phyloP scores from a whole-genome alignment of 2,329 filamentous ascomycete species.

The Ascochyta fabae region DNA sequence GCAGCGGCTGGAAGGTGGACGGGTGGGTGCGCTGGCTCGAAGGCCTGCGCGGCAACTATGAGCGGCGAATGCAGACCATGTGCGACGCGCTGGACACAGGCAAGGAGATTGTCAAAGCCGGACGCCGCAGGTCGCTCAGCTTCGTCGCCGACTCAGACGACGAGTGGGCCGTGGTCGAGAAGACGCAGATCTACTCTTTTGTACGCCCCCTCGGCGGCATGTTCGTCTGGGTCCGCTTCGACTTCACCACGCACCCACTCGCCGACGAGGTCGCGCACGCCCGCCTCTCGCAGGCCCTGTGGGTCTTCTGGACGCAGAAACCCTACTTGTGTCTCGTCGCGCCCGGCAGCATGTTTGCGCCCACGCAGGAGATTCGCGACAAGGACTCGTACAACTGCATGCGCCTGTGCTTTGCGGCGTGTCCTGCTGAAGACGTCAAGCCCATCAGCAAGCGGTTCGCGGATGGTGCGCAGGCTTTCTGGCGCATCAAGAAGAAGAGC shows the following conservation, averaged over 20 bases:
- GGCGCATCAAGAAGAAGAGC: slow-evolving; percentile 71
- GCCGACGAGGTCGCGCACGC: slow-evolving; percentile 61
- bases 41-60: slow-evolving; percentile 82
- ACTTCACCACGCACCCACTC: slow-evolving; percentile 76
- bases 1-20: slow-evolving; percentile 75
- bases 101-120: slow-evolving; percentile 69
- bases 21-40: slow-evolving; percentile 94
- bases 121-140: slow-evolving; percentile 49
- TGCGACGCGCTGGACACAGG: slow-evolving; percentile 73
- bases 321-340: slow-evolving; percentile 73
- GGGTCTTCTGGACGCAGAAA: slow-evolving; percentile 72
- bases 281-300: slow-evolving; percentile 68
- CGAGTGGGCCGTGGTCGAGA: slow-evolving; percentile 79
- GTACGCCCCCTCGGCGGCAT: slow-evolving; percentile 84
- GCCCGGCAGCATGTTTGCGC: slow-evolving; percentile 76
- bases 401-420: slow-evolving; percentile 84
- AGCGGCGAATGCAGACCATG: slow-evolving; percentile 84
- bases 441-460: slow-evolving; percentile 69
- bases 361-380: slow-evolving; percentile 65
- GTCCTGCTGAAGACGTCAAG: slow-evolving; percentile 73
- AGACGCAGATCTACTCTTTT: slow-evolving; percentile 76
- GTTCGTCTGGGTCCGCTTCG: slow-evolving; percentile 84
- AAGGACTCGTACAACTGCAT: slow-evolving; percentile 73
- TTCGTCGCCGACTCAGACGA: slow-evolving; percentile 50
- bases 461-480: slow-evolving; percentile 75